Conservation (phyloP, 176 grass and related monocot species). For the Ensete ventricosum region DNA sequence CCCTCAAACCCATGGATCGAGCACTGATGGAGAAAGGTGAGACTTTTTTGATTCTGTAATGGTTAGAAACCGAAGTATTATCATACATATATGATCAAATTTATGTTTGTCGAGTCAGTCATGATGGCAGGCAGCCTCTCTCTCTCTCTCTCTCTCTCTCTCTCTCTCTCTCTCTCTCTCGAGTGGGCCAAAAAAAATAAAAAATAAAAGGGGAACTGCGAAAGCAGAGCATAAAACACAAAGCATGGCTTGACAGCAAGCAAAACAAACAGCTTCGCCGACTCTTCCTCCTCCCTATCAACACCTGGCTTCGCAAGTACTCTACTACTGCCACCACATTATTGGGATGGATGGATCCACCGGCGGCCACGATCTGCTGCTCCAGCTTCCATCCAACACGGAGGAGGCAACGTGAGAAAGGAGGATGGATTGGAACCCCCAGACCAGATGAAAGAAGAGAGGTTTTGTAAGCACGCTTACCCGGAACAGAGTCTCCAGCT, state of each 20-base stretch:
- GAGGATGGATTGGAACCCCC: too few relatives aligned
- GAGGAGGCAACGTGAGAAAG: not conserved
- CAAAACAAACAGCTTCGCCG: not conserved
- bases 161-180: too few relatives aligned
- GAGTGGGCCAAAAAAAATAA: not conserved
- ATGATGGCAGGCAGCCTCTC: too few relatives aligned
- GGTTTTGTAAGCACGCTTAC: conserved; percentile 3
- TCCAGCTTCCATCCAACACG: conserved; percentile 24
- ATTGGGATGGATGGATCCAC: conserved; percentile 33
- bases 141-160: too few relatives aligned
- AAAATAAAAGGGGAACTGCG: too few relatives aligned
- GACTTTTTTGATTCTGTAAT: too few relatives aligned
- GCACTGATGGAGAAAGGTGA: too few relatives aligned
- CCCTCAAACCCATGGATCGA: too few relatives aligned
- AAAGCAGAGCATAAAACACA: not conserved
- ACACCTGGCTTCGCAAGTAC: not conserved
- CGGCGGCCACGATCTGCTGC: conserved; percentile 31
- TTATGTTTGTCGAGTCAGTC: too few relatives aligned
- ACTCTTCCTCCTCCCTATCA: not conserved
- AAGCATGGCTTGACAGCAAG: not conserved
- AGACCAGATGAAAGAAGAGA: not conserved
- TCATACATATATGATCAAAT: too few relatives aligned
- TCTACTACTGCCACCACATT: conserved; percentile 14
- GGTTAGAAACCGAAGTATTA: too few relatives aligned
- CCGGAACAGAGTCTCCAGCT: conserved; percentile 30